A percentile compares a stretch with the other conserved stretches of the same genome.
Evolutionary conservation across 148 eudicot genomes (phyloP).

Genomic region (Dysphania ambrosioides): DNA sequence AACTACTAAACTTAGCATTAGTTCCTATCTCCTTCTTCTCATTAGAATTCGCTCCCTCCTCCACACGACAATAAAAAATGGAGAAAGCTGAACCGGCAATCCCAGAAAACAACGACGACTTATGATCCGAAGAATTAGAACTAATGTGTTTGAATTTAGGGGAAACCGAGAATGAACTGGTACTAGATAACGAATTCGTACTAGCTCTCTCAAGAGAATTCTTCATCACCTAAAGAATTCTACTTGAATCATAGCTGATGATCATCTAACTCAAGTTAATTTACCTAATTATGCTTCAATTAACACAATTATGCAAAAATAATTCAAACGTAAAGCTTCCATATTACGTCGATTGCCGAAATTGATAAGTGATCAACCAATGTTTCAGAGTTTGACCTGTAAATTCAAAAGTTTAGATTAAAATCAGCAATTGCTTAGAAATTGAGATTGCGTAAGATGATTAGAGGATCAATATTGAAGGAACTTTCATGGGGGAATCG

Average conservation of each 20-base stretch:
- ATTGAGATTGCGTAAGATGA: slow-evolving; percentile 1
- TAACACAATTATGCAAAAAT: not conserved
- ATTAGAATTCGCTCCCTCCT: slow-evolving; percentile 19
- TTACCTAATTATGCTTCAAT: not conserved
- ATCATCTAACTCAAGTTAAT: slow-evolving; percentile 16
- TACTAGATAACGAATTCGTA: slow-evolving; percentile 30
- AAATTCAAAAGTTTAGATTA: not conserved
- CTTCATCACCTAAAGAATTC: slow-evolving; percentile 69
- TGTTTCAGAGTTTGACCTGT: not conserved
- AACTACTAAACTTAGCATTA: slow-evolving; percentile 17
- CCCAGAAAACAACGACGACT: slow-evolving; percentile 43
- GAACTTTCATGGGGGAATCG: not conserved
- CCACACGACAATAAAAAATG: slow-evolving; percentile 43
- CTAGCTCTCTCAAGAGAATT: slow-evolving; percentile 40
- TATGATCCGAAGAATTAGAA: slow-evolving; percentile 43
- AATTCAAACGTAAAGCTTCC: not conserved
- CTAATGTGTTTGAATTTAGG: slow-evolving; percentile 34
- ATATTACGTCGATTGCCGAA: not conserved
- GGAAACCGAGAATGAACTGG: slow-evolving; percentile 39
- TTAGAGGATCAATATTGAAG: not conserved
- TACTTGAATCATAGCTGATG: slow-evolving; percentile 20
- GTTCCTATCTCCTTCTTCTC: slow-evolving; percentile 36
- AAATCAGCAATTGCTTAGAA: not conserved
- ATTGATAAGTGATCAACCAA: not conserved
- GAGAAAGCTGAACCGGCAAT: slow-evolving; percentile 53